These are phyloP conservation scores for Calycina marina DNA, from an alignment of 2,329 filamentous ascomycete species.

Conservation along the genomic window DNA sequence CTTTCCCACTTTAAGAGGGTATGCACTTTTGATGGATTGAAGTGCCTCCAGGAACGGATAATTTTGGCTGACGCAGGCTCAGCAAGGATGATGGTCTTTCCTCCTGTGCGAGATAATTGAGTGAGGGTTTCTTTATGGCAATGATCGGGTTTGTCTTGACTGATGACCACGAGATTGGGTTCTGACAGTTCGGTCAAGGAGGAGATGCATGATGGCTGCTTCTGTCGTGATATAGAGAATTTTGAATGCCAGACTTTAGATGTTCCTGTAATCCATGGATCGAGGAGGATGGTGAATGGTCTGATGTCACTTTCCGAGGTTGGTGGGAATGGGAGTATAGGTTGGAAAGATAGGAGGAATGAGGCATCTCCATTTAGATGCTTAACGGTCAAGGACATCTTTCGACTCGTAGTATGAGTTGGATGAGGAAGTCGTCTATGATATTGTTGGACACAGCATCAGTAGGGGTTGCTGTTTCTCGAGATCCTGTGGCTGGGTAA, in stretches of 20 bases:
- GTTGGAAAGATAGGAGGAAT: conserved; percentile 45
- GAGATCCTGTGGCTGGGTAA: too few relatives aligned
- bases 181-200: conserved; percentile 38
- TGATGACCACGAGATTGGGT: conserved; percentile 42
- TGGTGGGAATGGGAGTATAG: conserved; percentile 25
- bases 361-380: conserved; percentile 50
- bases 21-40: conserved; percentile 35
- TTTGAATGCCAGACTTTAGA: conserved; percentile 44
- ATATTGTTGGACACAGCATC: too few relatives aligned
- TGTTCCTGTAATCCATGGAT: conserved; percentile 53
- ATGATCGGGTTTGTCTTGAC: conserved; percentile 51
- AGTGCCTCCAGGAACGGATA: conserved; percentile 55
- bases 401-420: conserved; percentile 8
- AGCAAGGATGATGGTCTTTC: conserved; percentile 48
- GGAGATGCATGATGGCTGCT: conserved; percentile 37
- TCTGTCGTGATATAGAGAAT: conserved; percentile 46
- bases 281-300: conserved; percentile 52
- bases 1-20: conserved; percentile 33
- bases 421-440: too few relatives aligned
- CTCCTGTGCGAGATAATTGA: conserved; percentile 38
- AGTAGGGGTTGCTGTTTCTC: too few relatives aligned
- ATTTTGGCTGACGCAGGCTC: conserved; percentile 48
- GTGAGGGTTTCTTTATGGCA: conserved; percentile 56
- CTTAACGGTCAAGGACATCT: conserved; percentile 49
- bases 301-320: conserved; percentile 24